Evolutionary conservation across 805 yeast genomes (phyloP).

Genomic region (Yarrowia sp.): DNA sequence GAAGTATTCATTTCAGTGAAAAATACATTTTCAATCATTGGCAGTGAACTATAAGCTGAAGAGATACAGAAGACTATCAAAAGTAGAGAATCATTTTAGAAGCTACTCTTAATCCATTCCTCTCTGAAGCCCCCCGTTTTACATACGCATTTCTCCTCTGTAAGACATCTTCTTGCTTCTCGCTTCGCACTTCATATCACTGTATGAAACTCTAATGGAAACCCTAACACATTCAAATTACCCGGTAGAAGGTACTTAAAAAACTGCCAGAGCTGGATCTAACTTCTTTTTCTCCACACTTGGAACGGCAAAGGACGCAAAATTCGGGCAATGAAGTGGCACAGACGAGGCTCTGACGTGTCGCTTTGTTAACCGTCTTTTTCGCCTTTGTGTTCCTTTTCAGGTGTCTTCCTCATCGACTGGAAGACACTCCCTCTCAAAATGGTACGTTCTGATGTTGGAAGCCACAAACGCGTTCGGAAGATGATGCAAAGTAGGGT

Average conservation of each 20-base stretch:
- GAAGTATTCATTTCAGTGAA: too few species aligned
- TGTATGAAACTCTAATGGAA: not conserved
- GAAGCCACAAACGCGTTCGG: slow-evolving; percentile 5
- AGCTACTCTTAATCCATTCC: too few species aligned
- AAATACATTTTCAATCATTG: too few species aligned
- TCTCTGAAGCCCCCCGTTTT: too few species aligned
- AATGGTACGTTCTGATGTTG: not conserved
- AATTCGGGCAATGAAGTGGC: not conserved
- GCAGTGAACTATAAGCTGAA: too few species aligned
- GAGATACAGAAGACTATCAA: too few species aligned
- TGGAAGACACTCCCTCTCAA: not conserved
- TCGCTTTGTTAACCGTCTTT: not conserved
- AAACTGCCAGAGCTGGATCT: not conserved
- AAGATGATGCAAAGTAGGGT: slow-evolving; percentile 30
- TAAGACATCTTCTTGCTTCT: not conserved
- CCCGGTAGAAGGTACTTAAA: slow-evolving; percentile 18
- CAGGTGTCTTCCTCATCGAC: not conserved
- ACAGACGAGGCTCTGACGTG: not conserved
- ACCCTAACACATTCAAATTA: slow-evolving; percentile 7
- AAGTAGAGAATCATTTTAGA: too few species aligned
- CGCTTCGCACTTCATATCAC: not conserved
- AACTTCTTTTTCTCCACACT: not conserved
- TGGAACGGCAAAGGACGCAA: not conserved
- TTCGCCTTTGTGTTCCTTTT: not conserved
- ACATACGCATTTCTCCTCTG: too few species aligned